A percentile compares a stretch with the other conserved stretches of the same genome.
Conservation (phyloP, 2,329 filamentous ascomycete genomes). For the Fusarium solani-melongenae region DNA sequence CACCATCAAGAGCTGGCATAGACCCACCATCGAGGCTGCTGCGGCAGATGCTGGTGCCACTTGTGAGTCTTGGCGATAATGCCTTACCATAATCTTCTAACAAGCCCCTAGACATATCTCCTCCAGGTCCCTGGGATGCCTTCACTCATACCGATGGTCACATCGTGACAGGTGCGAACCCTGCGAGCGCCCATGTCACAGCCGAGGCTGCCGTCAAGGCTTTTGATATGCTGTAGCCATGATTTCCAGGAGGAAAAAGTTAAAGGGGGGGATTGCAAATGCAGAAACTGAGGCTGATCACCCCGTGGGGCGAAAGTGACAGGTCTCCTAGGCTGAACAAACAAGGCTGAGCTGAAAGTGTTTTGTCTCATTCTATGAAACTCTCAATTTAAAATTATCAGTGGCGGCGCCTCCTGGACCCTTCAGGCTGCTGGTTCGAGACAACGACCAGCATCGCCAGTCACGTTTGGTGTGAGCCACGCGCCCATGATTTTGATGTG, state of each 20-base stretch:
- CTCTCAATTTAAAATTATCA: neutral
- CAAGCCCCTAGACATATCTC: neutral
- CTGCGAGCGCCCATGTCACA: neutral
- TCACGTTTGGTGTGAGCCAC: neutral
- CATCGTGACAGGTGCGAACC: neutral
- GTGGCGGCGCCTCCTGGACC: neutral
- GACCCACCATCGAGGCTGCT: neutral
- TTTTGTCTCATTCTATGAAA: neutral
- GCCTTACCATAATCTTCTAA: neutral
- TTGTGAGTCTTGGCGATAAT: neutral
- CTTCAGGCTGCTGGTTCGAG: neutral
- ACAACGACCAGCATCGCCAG: neutral
- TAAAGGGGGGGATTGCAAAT: neutral
- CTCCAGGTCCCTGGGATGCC: neutral
- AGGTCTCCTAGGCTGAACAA: neutral
- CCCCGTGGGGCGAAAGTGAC: neutral
- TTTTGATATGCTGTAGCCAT: neutral
- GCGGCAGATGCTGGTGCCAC: neutral
- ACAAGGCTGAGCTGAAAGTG: neutral
- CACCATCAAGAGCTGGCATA: neutral
- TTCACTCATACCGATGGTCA: neutral
- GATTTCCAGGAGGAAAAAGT: neutral
- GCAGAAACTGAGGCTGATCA: neutral
- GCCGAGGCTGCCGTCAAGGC: neutral
- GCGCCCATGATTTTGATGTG: neutral